Evolutionary conservation across 164 flowering plant species (phyloP), one percentile per base, ranked within the genome.

Genomic region (Annona cherimola): DNA sequence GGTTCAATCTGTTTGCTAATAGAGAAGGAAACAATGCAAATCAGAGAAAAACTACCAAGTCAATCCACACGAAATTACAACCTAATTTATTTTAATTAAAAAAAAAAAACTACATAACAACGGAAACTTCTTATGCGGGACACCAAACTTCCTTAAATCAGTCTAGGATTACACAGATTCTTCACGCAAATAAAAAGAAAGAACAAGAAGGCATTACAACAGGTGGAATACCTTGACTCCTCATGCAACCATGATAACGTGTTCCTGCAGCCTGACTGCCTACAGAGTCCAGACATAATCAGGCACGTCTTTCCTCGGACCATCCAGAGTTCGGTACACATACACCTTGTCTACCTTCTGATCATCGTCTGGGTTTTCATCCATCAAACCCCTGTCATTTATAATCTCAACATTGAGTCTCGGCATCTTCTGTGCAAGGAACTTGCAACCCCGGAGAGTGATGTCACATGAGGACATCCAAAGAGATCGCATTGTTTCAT

Each of bases 401-500:
- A 90, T 88, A 46, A 94, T 83, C 86, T 94, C 98, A 75, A 94
- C 95, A 73, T 94, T 94, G 42, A 94, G 81, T 75, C 77, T 83
- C 0, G 96, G 91, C 91, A 84, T 87, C 81, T 85, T 84, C 82
- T 74, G 66, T 0, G 96, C 96, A 50, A 94, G 86, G 2, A 76
- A 42, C 82, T 87, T 89, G 89, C 98, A 94, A 71, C 83, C 98
- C 68, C 86, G 90, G 19, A 86, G 74, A 64, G 92, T 92, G 74
- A 94, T 85, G 70, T 87, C 81, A 57, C 98, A 94, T 75, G 95
- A 85, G 70, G 97, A 92, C 98, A 94, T 92, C 98, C 97, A 94
- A 94, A 94, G 97, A 94, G 97, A 94, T 92, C 97, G 98, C 98
- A 94, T 92, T 92, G 96, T 85, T 72, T 90, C 97, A 80, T 89